Percentiles rank a stretch among this genome's conserved stretches.
Conservation (phyloP, 768 basidiomycete genomes). For the Agrocybe pediades region DNA sequence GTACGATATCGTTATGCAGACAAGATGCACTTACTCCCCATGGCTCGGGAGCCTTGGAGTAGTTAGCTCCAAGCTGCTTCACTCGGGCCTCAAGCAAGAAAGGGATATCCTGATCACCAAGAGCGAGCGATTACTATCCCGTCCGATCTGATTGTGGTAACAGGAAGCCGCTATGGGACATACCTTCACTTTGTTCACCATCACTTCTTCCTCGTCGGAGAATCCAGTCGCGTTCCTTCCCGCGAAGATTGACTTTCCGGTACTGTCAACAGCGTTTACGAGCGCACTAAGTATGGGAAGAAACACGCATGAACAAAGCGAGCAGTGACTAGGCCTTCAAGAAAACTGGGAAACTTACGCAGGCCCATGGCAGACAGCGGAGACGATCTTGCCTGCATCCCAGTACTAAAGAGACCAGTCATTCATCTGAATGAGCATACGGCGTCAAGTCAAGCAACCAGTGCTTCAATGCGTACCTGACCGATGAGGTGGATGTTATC, state of each 20-base stretch:
- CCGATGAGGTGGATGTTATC: slow-evolving; percentile 58
- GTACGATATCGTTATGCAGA: not conserved
- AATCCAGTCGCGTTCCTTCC: slow-evolving; percentile 65
- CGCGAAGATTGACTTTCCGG: slow-evolving; percentile 65
- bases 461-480: slow-evolving; percentile 44
- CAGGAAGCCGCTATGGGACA: slow-evolving; percentile 10
- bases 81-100: slow-evolving; percentile 74
- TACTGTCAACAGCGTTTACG: slow-evolving; percentile 50
- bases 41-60: slow-evolving; percentile 53
- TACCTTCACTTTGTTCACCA: slow-evolving; percentile 45
- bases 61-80: slow-evolving; percentile 60
- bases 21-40: slow-evolving; percentile 51
- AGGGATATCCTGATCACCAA: slow-evolving; percentile 47
- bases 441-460: not conserved
- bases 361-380: slow-evolving; percentile 82
- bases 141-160: too few species aligned
- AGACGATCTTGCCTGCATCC: slow-evolving; percentile 60
- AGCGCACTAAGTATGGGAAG: slow-evolving; percentile 51
- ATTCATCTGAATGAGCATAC: not conserved
- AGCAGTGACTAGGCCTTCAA: not conserved
- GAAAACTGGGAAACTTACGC: slow-evolving; percentile 42
- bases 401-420: slow-evolving; percentile 55
- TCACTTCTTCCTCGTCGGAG: slow-evolving; percentile 71
- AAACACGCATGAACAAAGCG: not conserved
- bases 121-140: not conserved